A percentile compares a stretch with the other conserved stretches of the same genome.
These are phyloP conservation scores for Ceratocystis ficicola DNA, from an alignment of 2,329 filamentous ascomycete genomes.

Conservation along the genomic window DNA sequence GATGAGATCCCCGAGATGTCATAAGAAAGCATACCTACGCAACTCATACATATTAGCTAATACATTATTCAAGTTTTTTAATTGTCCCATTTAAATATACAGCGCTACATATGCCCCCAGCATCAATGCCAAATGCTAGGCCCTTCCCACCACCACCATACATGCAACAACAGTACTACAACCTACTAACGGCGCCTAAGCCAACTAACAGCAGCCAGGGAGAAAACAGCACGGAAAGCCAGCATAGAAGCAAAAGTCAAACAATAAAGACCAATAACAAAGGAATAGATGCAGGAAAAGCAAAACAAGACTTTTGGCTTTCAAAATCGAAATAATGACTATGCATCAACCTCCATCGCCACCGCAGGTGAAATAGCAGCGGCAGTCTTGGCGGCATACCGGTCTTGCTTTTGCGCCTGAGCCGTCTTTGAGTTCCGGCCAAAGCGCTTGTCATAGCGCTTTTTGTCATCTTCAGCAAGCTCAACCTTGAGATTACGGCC, in stretches of 20 bases:
- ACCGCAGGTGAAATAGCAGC: slow-evolving; percentile 31
- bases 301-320: slow-evolving; percentile 1
- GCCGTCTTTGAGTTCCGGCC: slow-evolving; percentile 53
- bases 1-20: not conserved
- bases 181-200: not conserved
- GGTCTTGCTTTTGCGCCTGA: slow-evolving; percentile 24
- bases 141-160: not conserved
- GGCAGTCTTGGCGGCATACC: slow-evolving; percentile 21
- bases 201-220: not conserved
- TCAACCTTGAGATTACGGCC: slow-evolving; percentile 77
- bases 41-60: not conserved
- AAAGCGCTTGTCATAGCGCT: slow-evolving; percentile 86
- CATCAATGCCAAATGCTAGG: slow-evolving; percentile 10
- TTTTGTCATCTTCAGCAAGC: slow-evolving; percentile 81
- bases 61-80: not conserved
- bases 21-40: not conserved
- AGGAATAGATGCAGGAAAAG: not conserved
- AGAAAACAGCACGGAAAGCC: not conserved
- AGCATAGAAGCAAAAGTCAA: not conserved
- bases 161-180: slow-evolving; percentile 11
- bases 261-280: not conserved
- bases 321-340: not conserved
- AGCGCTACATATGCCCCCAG: slow-evolving; percentile 4
- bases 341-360: slow-evolving; percentile 31
- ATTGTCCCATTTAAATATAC: slow-evolving; percentile 4